Base-by-base conservation (phyloP, 495 filamentous ascomycete genomes). In the Neurospora sp. region DNA sequence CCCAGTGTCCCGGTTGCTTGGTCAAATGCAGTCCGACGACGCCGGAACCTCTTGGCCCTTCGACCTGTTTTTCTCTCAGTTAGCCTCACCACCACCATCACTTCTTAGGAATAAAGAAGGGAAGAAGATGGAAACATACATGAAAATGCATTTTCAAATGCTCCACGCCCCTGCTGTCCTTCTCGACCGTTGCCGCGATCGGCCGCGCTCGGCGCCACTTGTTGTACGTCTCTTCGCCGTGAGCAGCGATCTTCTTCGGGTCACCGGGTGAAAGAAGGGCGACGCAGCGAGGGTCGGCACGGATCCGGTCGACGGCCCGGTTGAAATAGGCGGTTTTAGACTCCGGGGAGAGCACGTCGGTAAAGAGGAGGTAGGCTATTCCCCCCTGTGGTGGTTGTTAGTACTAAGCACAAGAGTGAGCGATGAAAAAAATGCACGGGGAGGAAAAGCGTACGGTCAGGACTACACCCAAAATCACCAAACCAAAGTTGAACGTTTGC, bases 101-200 rank as follows among this genome's bases (percentile, higher is more conserved):
- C 69, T 40, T 2, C 28, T 24, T 72, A 21, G 7, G 38, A 54
- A 62, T n/a, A 21, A 45, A 62, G 0, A 11, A 71, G 15, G 42
- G n/a, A 13, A 17, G n/a, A 43, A 74, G 21, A 21, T 4, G 24
- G 34, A 70, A 42, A 79, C 83, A 73, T 84, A 94, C 93, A 80
- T 97, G 91, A 81, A 99, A 99, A 70, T 92, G 91, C 87, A 99
- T 93, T 66, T 86, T 84, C 74, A 98, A 76, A 83, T 98, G 94
- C 76, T 98, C 92, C 62, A 87, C 89, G 4, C 94, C 96, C 73
- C 87, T 82, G 6, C 84, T 81, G 79, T 98, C 95, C 73, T 87
- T 94, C 73, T 87, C 87, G 1, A 86, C 78, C 0, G 84, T 89
- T 9, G 91, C 91, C 90, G 93, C 90, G 78, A 98, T 92, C 42